These are phyloP conservation scores for Fraxinus excelsior DNA, from an alignment of 257 asterid genomes.

Conservation along the genomic window DNA sequence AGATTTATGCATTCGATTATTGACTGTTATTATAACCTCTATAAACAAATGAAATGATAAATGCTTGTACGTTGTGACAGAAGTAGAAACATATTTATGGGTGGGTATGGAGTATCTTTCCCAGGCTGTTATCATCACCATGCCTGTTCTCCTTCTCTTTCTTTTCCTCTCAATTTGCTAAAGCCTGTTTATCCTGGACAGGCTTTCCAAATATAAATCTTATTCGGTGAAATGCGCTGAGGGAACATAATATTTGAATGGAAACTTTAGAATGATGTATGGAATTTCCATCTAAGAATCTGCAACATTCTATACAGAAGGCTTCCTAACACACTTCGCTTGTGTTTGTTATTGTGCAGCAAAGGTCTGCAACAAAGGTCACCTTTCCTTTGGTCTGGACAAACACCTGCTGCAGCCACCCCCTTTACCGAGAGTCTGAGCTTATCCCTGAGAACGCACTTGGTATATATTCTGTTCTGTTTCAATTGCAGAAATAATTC, in stretches of 20 bases:
- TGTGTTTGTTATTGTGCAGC: constrained; percentile 49
- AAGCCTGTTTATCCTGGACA: not conserved
- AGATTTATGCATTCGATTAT: not conserved
- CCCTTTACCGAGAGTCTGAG: constrained; percentile 87
- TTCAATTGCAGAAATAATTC: constrained; percentile 11
- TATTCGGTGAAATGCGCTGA: not conserved
- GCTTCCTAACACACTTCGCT: not conserved
- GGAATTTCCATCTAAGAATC: not conserved
- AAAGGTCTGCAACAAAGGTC: constrained; percentile 94
- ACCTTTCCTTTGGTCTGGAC: constrained; percentile 98
- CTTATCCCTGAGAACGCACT: constrained; percentile 77
- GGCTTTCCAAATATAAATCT: not conserved
- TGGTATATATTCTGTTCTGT: constrained; percentile 47
- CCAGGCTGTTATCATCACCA: not conserved
- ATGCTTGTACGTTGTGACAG: not conserved
- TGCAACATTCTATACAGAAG: not conserved
- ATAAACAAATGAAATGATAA: not conserved
- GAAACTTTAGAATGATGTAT: not conserved
- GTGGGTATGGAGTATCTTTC: not conserved
- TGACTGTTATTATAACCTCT: not conserved
- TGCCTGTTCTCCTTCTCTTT: not conserved
- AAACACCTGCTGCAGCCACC: constrained; percentile 99
- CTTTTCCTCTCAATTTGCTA: not conserved
- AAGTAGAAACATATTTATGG: not conserved
- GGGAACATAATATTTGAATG: not conserved